Conservation (phyloP, 495 filamentous ascomycete species). For the Aspergillus funiculosus region DNA sequence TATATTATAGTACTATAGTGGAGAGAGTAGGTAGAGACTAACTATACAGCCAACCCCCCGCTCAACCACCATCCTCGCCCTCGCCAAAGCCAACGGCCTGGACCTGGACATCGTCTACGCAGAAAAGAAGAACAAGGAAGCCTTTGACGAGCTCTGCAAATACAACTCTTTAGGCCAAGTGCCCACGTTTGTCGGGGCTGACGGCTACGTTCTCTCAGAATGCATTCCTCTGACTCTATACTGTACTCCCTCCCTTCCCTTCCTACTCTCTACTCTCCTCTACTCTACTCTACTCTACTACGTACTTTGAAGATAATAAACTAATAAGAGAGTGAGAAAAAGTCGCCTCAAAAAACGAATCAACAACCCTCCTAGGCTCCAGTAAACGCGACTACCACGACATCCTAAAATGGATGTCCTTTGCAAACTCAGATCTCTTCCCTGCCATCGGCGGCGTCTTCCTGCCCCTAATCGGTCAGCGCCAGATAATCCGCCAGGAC, state of each 20-base stretch:
- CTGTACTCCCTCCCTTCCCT: neutral
- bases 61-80: neutral
- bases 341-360: neutral
- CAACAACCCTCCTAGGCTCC: neutral
- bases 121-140: neutral
- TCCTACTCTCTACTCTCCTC: neutral
- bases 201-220: neutral
- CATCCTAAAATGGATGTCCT: constrained; percentile 3
- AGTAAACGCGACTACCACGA: neutral
- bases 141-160: neutral
- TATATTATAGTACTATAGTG: too few relatives aligned
- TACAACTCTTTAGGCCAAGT: neutral
- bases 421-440: neutral
- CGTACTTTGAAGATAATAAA: too few relatives aligned
- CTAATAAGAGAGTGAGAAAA: neutral
- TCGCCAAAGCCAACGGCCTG: neutral
- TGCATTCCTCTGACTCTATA: neutral
- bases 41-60: neutral
- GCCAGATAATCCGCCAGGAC: neutral
- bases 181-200: neutral
- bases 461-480: neutral
- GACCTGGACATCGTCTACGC: neutral
- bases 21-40: neutral
- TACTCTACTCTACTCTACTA: neutral
- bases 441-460: neutral